These are phyloP conservation scores for Neospermospora avenae DNA, from an alignment of 2,329 filamentous ascomycete genomes.

Conservation along the genomic window DNA sequence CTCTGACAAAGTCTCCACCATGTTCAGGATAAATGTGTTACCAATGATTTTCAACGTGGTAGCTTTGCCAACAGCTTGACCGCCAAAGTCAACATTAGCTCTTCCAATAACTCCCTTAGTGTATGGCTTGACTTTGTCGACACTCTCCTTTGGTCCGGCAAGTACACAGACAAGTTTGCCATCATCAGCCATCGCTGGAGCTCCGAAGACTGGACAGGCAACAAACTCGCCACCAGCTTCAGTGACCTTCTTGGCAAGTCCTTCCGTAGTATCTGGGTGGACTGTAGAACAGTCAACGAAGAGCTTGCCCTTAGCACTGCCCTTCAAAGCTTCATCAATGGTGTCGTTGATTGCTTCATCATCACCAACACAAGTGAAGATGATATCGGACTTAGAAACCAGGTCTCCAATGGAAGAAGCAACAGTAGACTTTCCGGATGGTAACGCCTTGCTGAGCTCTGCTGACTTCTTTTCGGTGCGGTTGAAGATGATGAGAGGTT, in stretches of 20 bases:
- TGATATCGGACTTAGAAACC: slow-evolving; percentile 66
- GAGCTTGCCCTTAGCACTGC: slow-evolving; percentile 65
- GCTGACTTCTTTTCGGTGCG: slow-evolving; percentile 65
- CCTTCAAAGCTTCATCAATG: slow-evolving; percentile 54
- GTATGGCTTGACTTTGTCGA: slow-evolving; percentile 66
- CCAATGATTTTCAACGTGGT: slow-evolving; percentile 75
- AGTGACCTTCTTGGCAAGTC: slow-evolving; percentile 55
- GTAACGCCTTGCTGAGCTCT: slow-evolving; percentile 60
- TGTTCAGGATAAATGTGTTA: slow-evolving; percentile 81
- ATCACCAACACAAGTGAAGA: slow-evolving; percentile 79
- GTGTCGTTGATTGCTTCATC: slow-evolving; percentile 68
- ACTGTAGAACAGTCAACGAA: slow-evolving; percentile 88
- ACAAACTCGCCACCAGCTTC: slow-evolving; percentile 69
- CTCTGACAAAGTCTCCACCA: slow-evolving; percentile 70
- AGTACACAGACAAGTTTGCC: slow-evolving; percentile 72
- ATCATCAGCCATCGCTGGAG: slow-evolving; percentile 48
- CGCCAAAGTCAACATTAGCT: slow-evolving; percentile 66
- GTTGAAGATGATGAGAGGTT: slow-evolving; percentile 77
- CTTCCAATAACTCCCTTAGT: slow-evolving; percentile 70
- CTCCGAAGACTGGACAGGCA: slow-evolving; percentile 64
- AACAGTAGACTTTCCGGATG: slow-evolving; percentile 59
- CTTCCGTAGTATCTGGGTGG: slow-evolving; percentile 75
- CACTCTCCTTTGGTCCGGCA: slow-evolving; percentile 58
- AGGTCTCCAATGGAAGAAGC: slow-evolving; percentile 63
- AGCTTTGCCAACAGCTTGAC: slow-evolving; percentile 63